phyloP scores from a whole-genome alignment of 129 eudicot species.

The Lactuca sativa region DNA sequence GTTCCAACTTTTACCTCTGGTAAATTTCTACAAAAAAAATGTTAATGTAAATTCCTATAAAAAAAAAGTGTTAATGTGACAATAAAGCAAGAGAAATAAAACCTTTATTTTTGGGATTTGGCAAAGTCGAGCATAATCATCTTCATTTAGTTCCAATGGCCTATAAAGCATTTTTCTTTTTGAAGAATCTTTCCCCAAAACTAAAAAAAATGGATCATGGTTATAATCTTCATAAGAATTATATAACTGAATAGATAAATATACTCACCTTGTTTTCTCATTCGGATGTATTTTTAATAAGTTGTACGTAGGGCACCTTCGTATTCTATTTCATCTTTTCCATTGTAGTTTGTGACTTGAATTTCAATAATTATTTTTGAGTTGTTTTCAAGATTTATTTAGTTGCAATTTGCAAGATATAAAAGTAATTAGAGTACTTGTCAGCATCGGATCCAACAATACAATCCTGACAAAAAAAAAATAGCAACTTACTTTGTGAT shows the following conservation, averaged over 20 bases:
- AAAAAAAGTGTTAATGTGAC: neutral
- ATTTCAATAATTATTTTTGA: neutral
- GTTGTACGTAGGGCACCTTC: constrained; percentile 36
- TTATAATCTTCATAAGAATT: neutral
- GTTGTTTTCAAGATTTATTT: no score
- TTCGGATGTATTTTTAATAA: constrained; percentile 58
- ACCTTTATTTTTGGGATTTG: constrained; percentile 57
- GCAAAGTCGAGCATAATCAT: constrained; percentile 60
- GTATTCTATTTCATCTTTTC: constrained; percentile 55
- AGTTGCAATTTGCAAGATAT: neutral
- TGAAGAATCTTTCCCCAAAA: constrained; percentile 22
- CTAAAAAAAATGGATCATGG: constrained; percentile 6
- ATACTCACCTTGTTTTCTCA: constrained; percentile 39
- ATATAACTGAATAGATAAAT: neutral
- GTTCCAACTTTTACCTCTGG: constrained; percentile 53
- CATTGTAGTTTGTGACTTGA: constrained; percentile 54
- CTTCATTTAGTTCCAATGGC: constrained; percentile 48
- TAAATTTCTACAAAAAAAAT: constrained; percentile 32
- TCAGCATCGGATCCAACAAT: constrained; percentile 49
- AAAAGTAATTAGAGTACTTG: constrained; percentile 28
- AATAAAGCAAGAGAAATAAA: neutral
- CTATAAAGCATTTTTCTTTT: constrained; percentile 35
- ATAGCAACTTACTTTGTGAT: neutral
- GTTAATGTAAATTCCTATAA: no score
- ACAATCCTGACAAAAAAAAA: constrained; percentile 40